A percentile compares a stretch with the other conserved stretches of the same genome.
phyloP scores from a whole-genome alignment of 768 basidiomycete genomes.

The Russula brevipes region DNA sequence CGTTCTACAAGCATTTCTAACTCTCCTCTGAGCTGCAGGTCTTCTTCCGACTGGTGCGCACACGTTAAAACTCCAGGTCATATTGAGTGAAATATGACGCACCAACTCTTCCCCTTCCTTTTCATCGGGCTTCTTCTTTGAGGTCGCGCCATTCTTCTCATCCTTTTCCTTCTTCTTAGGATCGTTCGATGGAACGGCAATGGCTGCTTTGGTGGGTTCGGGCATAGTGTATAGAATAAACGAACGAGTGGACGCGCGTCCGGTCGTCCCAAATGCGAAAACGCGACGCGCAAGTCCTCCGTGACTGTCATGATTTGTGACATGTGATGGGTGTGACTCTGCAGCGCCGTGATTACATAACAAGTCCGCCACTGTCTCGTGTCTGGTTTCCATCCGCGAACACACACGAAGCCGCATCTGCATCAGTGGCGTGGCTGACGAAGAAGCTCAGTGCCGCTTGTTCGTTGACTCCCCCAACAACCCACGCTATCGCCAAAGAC shows the following conservation, averaged over 20 bases:
- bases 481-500: not conserved
- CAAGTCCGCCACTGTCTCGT: not conserved
- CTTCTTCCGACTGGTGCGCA: constrained; percentile 78
- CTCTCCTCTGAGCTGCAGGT: constrained; percentile 86
- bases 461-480: not conserved
- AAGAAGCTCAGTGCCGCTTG: not conserved
- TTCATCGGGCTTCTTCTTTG: constrained; percentile 39
- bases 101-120: constrained; percentile 71
- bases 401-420: not conserved
- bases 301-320: constrained; percentile 17
- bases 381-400: not conserved
- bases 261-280: not conserved
- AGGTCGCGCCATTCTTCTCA: constrained; percentile 40
- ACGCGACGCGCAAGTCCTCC: constrained; percentile 22
- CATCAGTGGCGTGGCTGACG: constrained; percentile 1
- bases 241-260: constrained; percentile 7
- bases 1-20: constrained; percentile 96
- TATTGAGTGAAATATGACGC: constrained; percentile 32
- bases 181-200: constrained; percentile 67
- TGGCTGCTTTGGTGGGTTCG: constrained; percentile 52
- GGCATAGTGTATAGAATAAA: constrained; percentile 41
- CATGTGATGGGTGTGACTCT: not conserved
- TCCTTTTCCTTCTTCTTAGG: constrained; percentile 63
- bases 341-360: not conserved
- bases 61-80: constrained; percentile 1